Evolutionary conservation across 805 yeast species (phyloP), one percentile per base, ranked within the genome.

Genomic region (Metschnikowia picachoensis): DNA sequence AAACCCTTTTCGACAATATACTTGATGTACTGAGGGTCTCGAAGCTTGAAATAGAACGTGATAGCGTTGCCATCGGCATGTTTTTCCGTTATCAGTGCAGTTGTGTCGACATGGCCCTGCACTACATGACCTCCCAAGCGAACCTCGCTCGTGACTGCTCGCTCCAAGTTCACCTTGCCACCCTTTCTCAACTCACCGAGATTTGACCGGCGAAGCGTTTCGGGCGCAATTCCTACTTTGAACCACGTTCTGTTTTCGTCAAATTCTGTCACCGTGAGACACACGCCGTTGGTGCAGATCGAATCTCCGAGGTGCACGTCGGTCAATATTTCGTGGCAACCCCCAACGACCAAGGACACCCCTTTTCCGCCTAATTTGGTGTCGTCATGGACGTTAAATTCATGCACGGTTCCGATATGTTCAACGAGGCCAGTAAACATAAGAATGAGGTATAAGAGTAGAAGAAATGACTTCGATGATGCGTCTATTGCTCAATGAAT

Each of bases 371-470:
- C 90, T 2, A 80, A 65, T 33, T 64, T 69, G 1, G 82, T 50
- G 8, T 60, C 50, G 51, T 86, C 92, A 8, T 66, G 58, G 32
- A 60, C 59, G 30, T 63, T 62, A 51, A 76, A 76, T 50, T 76
- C 80, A 11, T 60, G 49, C 5, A 87, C 82, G 1, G 80, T 74
- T 9, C 97, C 98, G 28, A 90, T 80, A 32, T 73, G 73, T 62
- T 92, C 99, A 3, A 92, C 95, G 37, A 92, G 80, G 29, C 99
- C 99, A 0, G 99, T 92, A 58, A 92, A 92, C 99, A 92, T 91
- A 11, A 13, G 25, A 20, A 20, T 20, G 25, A 5, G 25, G 7
- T 20, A 20, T 20, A 7, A 20, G 25, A 20, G 7, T 20, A 7
- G 25, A 20, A 20, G 25, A 20, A 20, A 20, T 20, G 1, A 20